phyloP scores from a whole-genome alignment of 345 rosid species.

The Salix koriyanagi region DNA sequence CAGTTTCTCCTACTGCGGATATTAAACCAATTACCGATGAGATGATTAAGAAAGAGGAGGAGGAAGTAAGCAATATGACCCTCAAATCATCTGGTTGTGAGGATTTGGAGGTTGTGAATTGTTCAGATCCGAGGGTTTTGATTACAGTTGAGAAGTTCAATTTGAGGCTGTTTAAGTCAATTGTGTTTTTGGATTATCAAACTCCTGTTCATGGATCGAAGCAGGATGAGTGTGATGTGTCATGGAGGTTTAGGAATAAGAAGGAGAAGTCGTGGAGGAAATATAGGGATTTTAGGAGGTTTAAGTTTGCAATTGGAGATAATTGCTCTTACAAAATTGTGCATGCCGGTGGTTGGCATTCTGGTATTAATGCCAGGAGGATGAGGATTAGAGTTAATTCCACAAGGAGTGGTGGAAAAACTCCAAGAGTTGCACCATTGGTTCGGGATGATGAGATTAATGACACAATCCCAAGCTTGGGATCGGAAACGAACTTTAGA shows the following conservation, averaged over 20 bases:
- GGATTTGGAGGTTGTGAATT: slow-evolving; percentile 46
- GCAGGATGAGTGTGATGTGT: slow-evolving; percentile 74
- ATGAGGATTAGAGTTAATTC: slow-evolving; percentile 13
- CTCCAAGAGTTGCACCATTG: slow-evolving; percentile 11
- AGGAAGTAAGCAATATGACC: slow-evolving; percentile 6
- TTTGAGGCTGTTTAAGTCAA: slow-evolving; percentile 58
- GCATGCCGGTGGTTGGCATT: slow-evolving; percentile 76
- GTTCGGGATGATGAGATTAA: slow-evolving; percentile 26
- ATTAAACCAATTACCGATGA: slow-evolving; percentile 20
- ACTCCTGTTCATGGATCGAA: slow-evolving; percentile 69
- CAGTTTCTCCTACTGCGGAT: slow-evolving; percentile 8
- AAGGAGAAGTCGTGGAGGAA: slow-evolving; percentile 95
- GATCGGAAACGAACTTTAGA: slow-evolving; percentile 40
- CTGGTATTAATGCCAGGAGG: slow-evolving; percentile 75
- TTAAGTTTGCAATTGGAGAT: slow-evolving; percentile 57
- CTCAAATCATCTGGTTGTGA: slow-evolving; percentile 27
- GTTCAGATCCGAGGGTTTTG: slow-evolving; percentile 75
- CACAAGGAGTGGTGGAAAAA: slow-evolving; percentile 7
- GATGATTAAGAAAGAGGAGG: slow-evolving; percentile 24
- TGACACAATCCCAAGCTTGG: slow-evolving; percentile 26
- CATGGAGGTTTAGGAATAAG: slow-evolving; percentile 89
- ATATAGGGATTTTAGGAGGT: slow-evolving; percentile 89
- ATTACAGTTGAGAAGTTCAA: slow-evolving; percentile 76
- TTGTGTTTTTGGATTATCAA: slow-evolving; percentile 76
- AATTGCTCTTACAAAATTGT: slow-evolving; percentile 57